phyloP scores from a whole-genome alignment of 805 yeast genomes.

The Candida sithepensis region DNA sequence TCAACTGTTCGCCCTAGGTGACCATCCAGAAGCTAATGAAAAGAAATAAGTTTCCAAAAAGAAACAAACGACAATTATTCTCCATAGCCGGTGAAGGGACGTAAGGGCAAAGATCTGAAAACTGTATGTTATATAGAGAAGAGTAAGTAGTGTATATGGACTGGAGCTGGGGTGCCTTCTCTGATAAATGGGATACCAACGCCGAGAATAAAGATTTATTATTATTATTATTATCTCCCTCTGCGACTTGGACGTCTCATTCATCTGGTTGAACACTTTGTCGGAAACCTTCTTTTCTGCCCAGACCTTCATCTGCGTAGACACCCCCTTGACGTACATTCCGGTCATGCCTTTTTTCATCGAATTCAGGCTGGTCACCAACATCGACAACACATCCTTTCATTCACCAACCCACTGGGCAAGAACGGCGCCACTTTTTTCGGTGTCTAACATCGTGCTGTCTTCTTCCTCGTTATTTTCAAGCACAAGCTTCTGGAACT shows the following conservation, averaged over 20 bases:
- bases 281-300: neutral
- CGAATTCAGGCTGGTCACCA: neutral
- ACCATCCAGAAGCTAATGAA: no score
- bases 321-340: neutral
- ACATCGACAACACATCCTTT: neutral
- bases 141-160: no score
- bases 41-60: no score
- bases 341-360: neutral
- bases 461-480: neutral
- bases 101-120: no score
- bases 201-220: no score
- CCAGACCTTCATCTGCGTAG: neutral
- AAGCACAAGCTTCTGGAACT: neutral
- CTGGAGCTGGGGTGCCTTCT: no score
- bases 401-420: neutral
- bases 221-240: neutral
- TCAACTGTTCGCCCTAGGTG: no score
- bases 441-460: neutral
- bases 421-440: neutral
- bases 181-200: no score
- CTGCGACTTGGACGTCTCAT: neutral
- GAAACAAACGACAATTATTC: no score
- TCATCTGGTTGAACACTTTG: neutral
- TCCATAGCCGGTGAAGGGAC: no score
- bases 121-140: no score